These are phyloP conservation scores for Viola pubescens DNA, from an alignment of 441 rosid genomes.

Conservation along the genomic window DNA sequence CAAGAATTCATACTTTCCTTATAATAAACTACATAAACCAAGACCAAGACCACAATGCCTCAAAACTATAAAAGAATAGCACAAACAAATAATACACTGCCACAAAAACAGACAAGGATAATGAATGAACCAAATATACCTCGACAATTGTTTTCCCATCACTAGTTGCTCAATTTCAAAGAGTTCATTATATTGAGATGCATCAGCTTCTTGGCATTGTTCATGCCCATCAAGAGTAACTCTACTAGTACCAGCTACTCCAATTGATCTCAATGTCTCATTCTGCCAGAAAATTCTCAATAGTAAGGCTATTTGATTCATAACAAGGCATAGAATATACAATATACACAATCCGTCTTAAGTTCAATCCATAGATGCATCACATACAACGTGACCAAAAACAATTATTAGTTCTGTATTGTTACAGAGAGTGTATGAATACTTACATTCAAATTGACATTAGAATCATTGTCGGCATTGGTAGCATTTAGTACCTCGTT, in stretches of 20 bases:
- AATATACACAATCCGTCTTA: no score
- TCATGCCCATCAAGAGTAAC: constrained; percentile 23
- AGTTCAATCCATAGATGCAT: no score
- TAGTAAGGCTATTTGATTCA: not conserved
- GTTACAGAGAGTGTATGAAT: no score
- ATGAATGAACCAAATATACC: constrained; percentile 28
- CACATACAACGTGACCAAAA: no score
- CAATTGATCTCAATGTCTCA: constrained; percentile 22
- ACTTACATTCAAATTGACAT: no score
- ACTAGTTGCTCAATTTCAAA: constrained; percentile 66
- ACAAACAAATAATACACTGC: not conserved
- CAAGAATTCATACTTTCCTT: not conserved
- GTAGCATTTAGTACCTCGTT: no score
- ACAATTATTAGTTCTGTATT: no score
- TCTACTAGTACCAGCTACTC: constrained; percentile 29
- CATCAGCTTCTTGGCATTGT: constrained; percentile 20
- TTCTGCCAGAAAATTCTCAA: constrained; percentile 20
- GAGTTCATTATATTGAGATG: constrained; percentile 27
- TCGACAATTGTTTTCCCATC: constrained; percentile 53
- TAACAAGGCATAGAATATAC: not conserved
- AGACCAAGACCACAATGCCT: no score
- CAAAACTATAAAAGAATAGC: no score
- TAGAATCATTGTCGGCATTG: no score
- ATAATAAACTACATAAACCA: no score
- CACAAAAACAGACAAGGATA: not conserved